Base-by-base conservation (phyloP, 2,329 filamentous ascomycete genomes). In the Colletotrichum destructivum region DNA sequence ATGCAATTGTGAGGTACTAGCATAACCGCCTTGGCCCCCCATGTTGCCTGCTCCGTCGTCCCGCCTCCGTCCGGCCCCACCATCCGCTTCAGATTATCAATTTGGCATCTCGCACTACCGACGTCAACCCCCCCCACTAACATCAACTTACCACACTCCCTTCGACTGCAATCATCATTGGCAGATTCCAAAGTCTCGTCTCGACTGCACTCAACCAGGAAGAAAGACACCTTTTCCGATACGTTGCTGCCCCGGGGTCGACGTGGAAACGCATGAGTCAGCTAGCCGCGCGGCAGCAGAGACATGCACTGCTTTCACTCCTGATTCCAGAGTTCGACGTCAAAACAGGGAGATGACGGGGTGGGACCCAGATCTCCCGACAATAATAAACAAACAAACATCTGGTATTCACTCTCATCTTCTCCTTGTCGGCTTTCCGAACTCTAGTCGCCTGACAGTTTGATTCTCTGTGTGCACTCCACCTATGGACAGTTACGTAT, bases 111-210 rank as follows among this genome's bases (percentile, higher is more conserved):
- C n/a, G n/a, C 55, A 46, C 23, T 52, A 23, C 62, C 49, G 47
- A 49, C 47, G n/a, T 59, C 44, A 63, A 57, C 52, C 46, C 40
- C 26, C 31, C 31, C 31, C 31, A 35, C 31, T 35, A 11, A 35
- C 8, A 35, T 8, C 31, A 35, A 35, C 31, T 35, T n/a, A 46
- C 64, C 13, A 57, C 38, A 40, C 26, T 38, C 35, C 35, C 52
- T 12, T 40, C 38, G n/a, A 21, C 54, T 46, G 40, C 40, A 54
- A 55, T 51, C 31, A 26, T 47, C 40, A 71, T 71, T 62, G 56
- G 49, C 13, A 63, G 46, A 56, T 69, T 71, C 65, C 59, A 69
- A 71, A 59, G 46, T 60, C 13, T 21, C 65, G 52, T 60, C 18
- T 21, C 44, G 16, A n/a, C 47, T 60, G 66, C 61, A 54, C 44